These are phyloP conservation scores for Pythium periplocum DNA, from an alignment of 352 stramenopile genomes.

Conservation along the genomic window DNA sequence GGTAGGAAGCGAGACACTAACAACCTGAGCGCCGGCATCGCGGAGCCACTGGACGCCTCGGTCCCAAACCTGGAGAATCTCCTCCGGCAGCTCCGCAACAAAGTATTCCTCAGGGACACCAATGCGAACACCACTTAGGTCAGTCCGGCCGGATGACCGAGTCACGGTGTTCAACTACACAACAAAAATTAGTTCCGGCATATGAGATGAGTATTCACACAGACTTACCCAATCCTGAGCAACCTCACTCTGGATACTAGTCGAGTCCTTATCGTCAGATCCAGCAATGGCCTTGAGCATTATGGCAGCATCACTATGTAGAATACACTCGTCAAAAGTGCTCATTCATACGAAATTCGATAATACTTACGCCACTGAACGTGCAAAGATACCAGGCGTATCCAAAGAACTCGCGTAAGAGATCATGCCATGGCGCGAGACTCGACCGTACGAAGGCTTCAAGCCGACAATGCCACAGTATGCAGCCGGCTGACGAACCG, in stretches of 20 bases:
- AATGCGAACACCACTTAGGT: constrained; percentile 81
- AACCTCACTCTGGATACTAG: constrained; percentile 45
- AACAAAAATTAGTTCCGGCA: constrained; percentile 1
- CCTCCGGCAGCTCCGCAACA: constrained; percentile 84
- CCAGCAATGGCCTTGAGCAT: constrained; percentile 81
- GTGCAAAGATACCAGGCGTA: constrained; percentile 92
- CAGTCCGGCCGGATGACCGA: constrained; percentile 17
- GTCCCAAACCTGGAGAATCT: constrained; percentile 85
- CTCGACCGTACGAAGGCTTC: constrained; percentile 96
- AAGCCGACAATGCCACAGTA: constrained; percentile 96
- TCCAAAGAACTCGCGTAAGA: constrained; percentile 96
- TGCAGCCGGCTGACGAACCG: constrained; percentile 93
- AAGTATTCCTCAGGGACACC: constrained; percentile 94
- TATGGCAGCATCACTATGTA: constrained; percentile 59
- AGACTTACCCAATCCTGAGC: constrained; percentile 51
- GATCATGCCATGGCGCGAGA: constrained; percentile 96
- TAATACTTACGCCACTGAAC: constrained; percentile 57
- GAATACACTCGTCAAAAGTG: neutral
- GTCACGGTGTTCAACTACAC: constrained; percentile 34
- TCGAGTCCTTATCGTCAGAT: constrained; percentile 80
- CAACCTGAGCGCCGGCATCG: constrained; percentile 65
- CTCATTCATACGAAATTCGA: neutral
- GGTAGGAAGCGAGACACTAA: constrained; percentile 67
- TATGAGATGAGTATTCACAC: neutral
- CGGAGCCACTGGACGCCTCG: constrained; percentile 65